Percentiles rank a stretch among this genome's conserved stretches.
Evolutionary conservation across 768 basidiomycete species (phyloP).

Genomic region (Pleurotus sapidus): DNA sequence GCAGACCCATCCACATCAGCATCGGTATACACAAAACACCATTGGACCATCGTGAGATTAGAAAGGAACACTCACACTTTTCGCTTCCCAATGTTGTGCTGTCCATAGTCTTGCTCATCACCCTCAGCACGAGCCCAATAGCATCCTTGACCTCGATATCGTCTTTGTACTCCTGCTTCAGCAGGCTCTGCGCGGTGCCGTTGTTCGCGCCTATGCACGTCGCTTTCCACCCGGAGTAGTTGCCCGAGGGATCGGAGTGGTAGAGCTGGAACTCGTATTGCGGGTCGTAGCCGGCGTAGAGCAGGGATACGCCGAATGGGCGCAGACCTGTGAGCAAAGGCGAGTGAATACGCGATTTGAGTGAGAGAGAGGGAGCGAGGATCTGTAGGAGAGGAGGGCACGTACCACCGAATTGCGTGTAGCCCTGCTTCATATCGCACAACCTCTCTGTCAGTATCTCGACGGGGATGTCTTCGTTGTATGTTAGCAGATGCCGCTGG

Average conservation of each 20-base stretch:
- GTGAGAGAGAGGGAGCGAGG: background rate
- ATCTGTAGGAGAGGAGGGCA: constrained; percentile 4
- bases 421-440: constrained; percentile 98
- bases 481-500: constrained; percentile 82
- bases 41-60: constrained; percentile 5
- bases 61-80: constrained; percentile 63
- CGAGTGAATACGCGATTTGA: background rate
- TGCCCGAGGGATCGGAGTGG: constrained; percentile 97
- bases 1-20: background rate
- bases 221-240: constrained; percentile 98
- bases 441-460: constrained; percentile 91
- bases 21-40: background rate
- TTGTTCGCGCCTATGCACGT: constrained; percentile 99
- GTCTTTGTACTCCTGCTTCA: constrained; percentile 99
- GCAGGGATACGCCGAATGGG: constrained; percentile 95
- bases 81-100: constrained; percentile 95
- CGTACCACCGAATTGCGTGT: constrained; percentile 93
- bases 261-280: constrained; percentile 97
- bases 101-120: constrained; percentile 99
- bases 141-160: constrained; percentile 90
- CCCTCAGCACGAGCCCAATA: constrained; percentile 85
- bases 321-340: constrained; percentile 68
- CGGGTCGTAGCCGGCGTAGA: constrained; percentile 96
- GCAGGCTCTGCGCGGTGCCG: constrained; percentile 88
- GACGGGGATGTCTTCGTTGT: constrained; percentile 98